Evolutionary conservation across 2,329 filamentous ascomycete genomes (phyloP), one percentile per base, ranked within the genome.

Genomic region (Aspergillus sclerotialis): DNA sequence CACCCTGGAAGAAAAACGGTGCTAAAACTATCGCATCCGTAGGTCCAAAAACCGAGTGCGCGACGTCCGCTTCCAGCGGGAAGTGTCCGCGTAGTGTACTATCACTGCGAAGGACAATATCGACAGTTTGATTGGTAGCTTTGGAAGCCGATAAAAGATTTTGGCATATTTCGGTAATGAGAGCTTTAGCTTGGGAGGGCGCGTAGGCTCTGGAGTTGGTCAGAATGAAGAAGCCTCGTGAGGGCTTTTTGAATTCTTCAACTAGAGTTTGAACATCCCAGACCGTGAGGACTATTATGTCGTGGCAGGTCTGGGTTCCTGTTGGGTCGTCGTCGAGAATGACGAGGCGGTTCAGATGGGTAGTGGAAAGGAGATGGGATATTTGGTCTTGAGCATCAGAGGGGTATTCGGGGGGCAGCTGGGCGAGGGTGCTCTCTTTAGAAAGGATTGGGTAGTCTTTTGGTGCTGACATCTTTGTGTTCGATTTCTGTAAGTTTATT

Each of bases 241-340:
- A 56, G 5, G 55, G 60, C 19, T 52, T 52, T 3, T 49, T 50
- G 40, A 77, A 69, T 44, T 75, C 70, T 6, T 49, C 41, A 3
- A 52, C 53, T 2, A 76, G 58, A 0, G 63, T 67, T 1, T 55
- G 43, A 5, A 63, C 43, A 37, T 72, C 67, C 72, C 73, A 78
- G 4, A 70, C 67, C 1, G 71, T 73, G 13, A 78, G 59, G 2
- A 78, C 72, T 32, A 62, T 55, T 39, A 78, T 69, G 43, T 72
- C 66, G 50, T 77, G 71, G 51, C 73, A 76, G n/a, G 75, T 78
- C 46, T 78, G 74, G 0, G 73, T 78, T n/a, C 73, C 73, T 0
- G 74, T 78, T 19, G 73, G 73, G 36, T 77, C 73, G 38, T 77
- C 73, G 34, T 76, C 73, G 17, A 62, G 51, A 1, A 60, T 53